Evolutionary conservation across 495 filamentous ascomycete species (phyloP).

Genomic region (Amorphotheca resinae): DNA sequence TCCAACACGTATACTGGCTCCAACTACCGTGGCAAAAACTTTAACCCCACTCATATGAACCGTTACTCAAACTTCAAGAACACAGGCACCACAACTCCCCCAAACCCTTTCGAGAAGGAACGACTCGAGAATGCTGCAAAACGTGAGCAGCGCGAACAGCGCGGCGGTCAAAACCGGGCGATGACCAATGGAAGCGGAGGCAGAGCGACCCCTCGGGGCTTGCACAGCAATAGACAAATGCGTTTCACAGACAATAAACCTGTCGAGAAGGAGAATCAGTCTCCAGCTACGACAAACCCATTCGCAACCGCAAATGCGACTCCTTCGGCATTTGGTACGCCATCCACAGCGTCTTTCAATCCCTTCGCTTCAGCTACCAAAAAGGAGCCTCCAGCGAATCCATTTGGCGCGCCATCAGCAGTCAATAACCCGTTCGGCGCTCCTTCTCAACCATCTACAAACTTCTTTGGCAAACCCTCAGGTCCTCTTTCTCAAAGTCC

Average conservation of each 20-base stretch:
- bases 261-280: not conserved
- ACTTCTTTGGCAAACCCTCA: slow-evolving; percentile 1
- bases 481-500: not conserved
- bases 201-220: slow-evolving; percentile 2
- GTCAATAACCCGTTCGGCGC: slow-evolving; percentile 7
- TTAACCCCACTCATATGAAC: slow-evolving; percentile 7
- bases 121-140: slow-evolving; percentile 21
- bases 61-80: slow-evolving; percentile 6
- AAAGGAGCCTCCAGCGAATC: not conserved
- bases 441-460: slow-evolving; percentile 3
- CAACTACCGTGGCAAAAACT: slow-evolving; percentile 3
- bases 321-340: slow-evolving; percentile 11
- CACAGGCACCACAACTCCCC: slow-evolving; percentile 6
- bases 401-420: slow-evolving; percentile 5
- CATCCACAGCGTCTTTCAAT: slow-evolving; percentile 3
- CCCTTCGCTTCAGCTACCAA: not conserved
- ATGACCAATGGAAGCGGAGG: slow-evolving; percentile 10
- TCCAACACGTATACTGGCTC: slow-evolving; percentile 1
- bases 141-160: slow-evolving; percentile 11
- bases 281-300: slow-evolving; percentile 11
- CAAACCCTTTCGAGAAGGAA: slow-evolving; percentile 16
- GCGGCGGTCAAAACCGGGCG: slow-evolving; percentile 8
- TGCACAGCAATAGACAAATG: slow-evolving; percentile 7
- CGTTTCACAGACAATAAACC: slow-evolving; percentile 7
- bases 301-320: slow-evolving; percentile 6